Evolutionary conservation across 441 rosid species (phyloP).

Genomic region (Melastoma candidum): DNA sequence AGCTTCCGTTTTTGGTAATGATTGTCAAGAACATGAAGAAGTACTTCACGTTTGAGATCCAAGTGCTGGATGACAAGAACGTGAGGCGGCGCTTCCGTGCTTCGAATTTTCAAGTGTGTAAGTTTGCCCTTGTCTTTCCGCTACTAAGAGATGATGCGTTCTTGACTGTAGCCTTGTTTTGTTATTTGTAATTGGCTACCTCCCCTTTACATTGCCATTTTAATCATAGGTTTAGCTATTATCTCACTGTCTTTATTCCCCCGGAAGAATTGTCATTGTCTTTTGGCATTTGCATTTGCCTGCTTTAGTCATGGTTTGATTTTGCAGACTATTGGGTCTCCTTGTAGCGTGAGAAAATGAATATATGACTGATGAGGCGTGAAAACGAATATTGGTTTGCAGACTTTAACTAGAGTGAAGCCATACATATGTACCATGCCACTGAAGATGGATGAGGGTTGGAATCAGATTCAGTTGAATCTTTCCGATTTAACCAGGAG

Average conservation of each 20-base stretch:
- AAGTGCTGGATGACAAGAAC: slow-evolving; percentile 91
- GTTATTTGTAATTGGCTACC: too few relatives aligned
- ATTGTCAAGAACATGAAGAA: slow-evolving; percentile 85
- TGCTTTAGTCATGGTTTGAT: too few relatives aligned
- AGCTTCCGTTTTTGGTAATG: slow-evolving; percentile 85
- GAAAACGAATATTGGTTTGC: slow-evolving; percentile 6
- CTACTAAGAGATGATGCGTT: too few relatives aligned
- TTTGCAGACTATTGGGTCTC: too few relatives aligned
- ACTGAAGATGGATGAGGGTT: slow-evolving; percentile 88
- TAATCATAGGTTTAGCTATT: too few relatives aligned
- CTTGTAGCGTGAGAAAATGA: too few relatives aligned
- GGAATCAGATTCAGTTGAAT: slow-evolving; percentile 95
- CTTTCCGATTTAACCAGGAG: slow-evolving; percentile 82
- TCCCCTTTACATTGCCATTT: too few relatives aligned
- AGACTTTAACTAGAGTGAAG: slow-evolving; percentile 90
- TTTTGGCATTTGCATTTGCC: too few relatives aligned
- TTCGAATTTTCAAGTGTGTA: slow-evolving; percentile 96
- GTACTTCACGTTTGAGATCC: slow-evolving; percentile 90
- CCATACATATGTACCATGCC: slow-evolving; percentile 98
- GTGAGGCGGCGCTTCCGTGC: slow-evolving; percentile 92
- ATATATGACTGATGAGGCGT: too few relatives aligned
- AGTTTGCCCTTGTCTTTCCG: slow-evolving; percentile 30
- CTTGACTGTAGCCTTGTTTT: too few relatives aligned
- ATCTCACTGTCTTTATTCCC: too few relatives aligned
- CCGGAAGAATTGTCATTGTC: too few relatives aligned